Percentiles rank a stretch among this genome's conserved stretches.
Evolutionary conservation across 495 filamentous ascomycete genomes (phyloP).

Genomic region (Neurospora africana): DNA sequence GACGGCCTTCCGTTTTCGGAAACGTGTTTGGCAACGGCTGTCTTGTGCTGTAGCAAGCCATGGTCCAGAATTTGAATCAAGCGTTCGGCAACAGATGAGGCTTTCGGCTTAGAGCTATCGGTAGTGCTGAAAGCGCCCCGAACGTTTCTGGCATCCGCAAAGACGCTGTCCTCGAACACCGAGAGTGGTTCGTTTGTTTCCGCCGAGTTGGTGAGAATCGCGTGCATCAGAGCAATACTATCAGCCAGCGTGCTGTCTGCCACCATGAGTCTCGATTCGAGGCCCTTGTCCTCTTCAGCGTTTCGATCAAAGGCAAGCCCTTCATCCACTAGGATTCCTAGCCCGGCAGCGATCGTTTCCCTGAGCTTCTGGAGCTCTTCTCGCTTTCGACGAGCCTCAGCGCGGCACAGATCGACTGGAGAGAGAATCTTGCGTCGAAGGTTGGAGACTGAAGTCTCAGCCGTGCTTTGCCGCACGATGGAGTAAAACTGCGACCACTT

Average conservation of each 20-base stretch:
- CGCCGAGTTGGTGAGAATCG: conserved; percentile 46
- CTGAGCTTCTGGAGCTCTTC: conserved; percentile 53
- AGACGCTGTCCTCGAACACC: conserved; percentile 69
- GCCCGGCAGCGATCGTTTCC: conserved; percentile 70
- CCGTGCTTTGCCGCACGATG: conserved; percentile 61
- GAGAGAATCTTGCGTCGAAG: conserved; percentile 51
- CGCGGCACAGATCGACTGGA: conserved; percentile 57
- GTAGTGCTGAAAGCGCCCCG: background rate
- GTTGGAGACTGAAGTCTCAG: conserved; percentile 49
- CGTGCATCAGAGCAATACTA: conserved; percentile 71
- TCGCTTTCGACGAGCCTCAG: conserved; percentile 61
- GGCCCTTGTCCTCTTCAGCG: conserved; percentile 33
- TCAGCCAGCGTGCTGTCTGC: conserved; percentile 59
- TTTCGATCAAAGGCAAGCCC: conserved; percentile 51
- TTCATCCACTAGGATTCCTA: conserved; percentile 78
- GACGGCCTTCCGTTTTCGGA: conserved; percentile 63
- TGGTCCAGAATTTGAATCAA: conserved; percentile 21
- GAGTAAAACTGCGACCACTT: conserved; percentile 72
- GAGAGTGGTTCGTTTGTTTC: conserved; percentile 22
- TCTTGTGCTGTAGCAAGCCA: conserved; percentile 44
- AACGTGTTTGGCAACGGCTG: conserved; percentile 37
- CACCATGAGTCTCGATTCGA: conserved; percentile 63
- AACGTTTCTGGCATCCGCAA: conserved; percentile 30
- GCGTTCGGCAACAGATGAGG: background rate
- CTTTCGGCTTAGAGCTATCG: background rate